These are phyloP conservation scores for Arthrobotrys entomopaga DNA, from an alignment of 2,329 filamentous ascomycete species.

Conservation along the genomic window DNA sequence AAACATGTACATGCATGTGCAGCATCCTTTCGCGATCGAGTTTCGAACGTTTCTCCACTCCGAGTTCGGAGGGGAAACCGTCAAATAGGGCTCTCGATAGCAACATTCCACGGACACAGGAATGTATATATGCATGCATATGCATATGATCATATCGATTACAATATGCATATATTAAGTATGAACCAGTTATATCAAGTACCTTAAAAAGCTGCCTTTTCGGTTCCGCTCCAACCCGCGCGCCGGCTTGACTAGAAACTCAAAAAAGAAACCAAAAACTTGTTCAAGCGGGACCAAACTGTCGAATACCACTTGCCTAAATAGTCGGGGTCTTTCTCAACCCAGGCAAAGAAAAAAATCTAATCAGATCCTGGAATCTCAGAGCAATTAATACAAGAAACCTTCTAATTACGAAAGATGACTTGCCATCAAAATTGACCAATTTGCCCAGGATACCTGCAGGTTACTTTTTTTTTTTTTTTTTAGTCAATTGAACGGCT, in stretches of 20 bases:
- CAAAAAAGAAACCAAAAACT: conserved; percentile 26
- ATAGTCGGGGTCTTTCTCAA: conserved; percentile 34
- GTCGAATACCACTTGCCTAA: conserved; percentile 43
- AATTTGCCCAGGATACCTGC: background rate
- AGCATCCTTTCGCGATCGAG: background rate
- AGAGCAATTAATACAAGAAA: conserved; percentile 34
- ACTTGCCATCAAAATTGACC: conserved; percentile 21
- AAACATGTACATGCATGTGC: conserved; percentile 30
- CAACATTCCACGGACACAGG: conserved; percentile 3
- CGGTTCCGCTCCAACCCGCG: no score
- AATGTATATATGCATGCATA: no score
- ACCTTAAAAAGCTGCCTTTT: no score
- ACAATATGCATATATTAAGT: no score
- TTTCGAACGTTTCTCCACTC: conserved; percentile 22
- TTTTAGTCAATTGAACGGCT: background rate
- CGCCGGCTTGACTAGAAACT: conserved; percentile 24
- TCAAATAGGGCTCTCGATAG: background rate
- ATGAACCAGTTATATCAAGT: no score
- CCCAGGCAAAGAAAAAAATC: conserved; percentile 42
- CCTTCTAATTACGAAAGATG: conserved; percentile 38
- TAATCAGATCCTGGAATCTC: conserved; percentile 53
- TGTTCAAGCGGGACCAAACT: conserved; percentile 16
- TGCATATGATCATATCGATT: no score
- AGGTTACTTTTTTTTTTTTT: conserved; percentile 2
- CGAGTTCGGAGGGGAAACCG: conserved; percentile 43